phyloP scores from a whole-genome alignment of 129 eudicot species.

The Smallanthus sonchifolius region DNA sequence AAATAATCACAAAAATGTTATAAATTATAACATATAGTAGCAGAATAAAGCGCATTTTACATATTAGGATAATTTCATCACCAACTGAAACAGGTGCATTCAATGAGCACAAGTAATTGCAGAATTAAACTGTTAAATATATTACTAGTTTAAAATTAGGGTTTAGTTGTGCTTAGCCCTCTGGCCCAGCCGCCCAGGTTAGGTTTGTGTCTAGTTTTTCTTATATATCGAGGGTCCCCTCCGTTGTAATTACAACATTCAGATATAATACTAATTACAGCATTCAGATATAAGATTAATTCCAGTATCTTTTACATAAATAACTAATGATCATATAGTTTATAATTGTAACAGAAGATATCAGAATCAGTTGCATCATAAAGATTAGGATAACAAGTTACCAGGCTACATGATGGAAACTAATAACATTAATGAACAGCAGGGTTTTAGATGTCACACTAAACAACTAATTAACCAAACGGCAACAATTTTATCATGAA shows the following conservation, averaged over 20 bases:
- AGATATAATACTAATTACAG: too few species aligned
- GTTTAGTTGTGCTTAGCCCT: too few species aligned
- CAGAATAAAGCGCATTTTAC: background rate
- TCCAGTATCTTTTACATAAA: too few species aligned
- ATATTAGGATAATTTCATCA: background rate
- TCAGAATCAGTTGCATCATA: background rate
- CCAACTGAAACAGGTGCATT: background rate
- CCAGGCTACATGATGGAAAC: background rate
- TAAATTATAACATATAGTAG: background rate
- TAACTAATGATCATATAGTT: background rate
- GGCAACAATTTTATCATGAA: background rate
- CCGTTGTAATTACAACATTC: too few species aligned
- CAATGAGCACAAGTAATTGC: background rate
- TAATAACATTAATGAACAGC: slow-evolving; percentile 9
- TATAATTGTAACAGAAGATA: background rate
- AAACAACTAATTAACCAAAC: slow-evolving; percentile 7
- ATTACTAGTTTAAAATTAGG: too few species aligned
- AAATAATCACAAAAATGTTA: background rate
- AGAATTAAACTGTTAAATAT: background rate
- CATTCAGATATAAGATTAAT: too few species aligned
- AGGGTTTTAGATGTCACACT: slow-evolving; percentile 15
- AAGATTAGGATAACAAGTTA: background rate
- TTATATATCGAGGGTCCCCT: too few species aligned
- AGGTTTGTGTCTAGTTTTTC: too few species aligned
- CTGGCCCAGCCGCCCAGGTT: too few species aligned